A percentile compares a stretch with the other conserved stretches of the same genome.
Evolutionary conservation across 176 grass and related monocot genomes (phyloP).

Genomic region (Cenchrus fungigraminus): DNA sequence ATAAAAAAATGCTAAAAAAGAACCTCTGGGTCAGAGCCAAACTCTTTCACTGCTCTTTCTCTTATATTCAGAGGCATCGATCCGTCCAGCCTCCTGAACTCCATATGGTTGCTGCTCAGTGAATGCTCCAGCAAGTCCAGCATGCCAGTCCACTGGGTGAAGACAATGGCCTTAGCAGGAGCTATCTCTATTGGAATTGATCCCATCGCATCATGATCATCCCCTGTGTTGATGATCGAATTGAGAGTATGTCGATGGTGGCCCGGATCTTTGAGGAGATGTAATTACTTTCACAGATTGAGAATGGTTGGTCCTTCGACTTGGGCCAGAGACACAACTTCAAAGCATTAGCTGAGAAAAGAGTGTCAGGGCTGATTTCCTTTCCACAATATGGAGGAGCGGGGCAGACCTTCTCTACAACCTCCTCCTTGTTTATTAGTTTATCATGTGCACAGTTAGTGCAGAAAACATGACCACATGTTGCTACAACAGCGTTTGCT

Average conservation of each 20-base stretch:
- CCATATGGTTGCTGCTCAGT: conserved; percentile 56
- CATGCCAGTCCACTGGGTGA: conserved; percentile 96
- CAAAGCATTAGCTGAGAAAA: conserved; percentile 67
- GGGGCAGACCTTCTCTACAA: conserved; percentile 56
- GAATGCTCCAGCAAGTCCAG: conserved; percentile 83
- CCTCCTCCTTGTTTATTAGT: not conserved
- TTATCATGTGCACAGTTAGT: conserved; percentile 61
- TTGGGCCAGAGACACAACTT: conserved; percentile 57
- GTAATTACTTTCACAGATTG: conserved; percentile 64
- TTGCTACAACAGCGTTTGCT: conserved; percentile 63
- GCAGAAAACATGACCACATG: conserved; percentile 90
- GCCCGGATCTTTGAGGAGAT: conserved; percentile 77
- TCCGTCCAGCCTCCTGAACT: conserved; percentile 86
- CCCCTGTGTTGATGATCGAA: conserved; percentile 35
- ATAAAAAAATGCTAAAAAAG: not conserved
- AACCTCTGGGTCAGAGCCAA: conserved; percentile 83
- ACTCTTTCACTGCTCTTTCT: conserved; percentile 72
- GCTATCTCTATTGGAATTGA: conserved; percentile 31
- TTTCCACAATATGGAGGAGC: conserved; percentile 46
- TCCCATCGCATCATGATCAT: not conserved
- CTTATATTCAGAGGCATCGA: conserved; percentile 67
- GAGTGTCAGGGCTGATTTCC: conserved; percentile 45
- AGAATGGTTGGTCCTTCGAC: conserved; percentile 26
- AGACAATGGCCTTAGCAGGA: conserved; percentile 80
- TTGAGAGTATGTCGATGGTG: conserved; percentile 62